phyloP scores from a whole-genome alignment of 257 asterid genomes.

The Solanum chmielewskii region DNA sequence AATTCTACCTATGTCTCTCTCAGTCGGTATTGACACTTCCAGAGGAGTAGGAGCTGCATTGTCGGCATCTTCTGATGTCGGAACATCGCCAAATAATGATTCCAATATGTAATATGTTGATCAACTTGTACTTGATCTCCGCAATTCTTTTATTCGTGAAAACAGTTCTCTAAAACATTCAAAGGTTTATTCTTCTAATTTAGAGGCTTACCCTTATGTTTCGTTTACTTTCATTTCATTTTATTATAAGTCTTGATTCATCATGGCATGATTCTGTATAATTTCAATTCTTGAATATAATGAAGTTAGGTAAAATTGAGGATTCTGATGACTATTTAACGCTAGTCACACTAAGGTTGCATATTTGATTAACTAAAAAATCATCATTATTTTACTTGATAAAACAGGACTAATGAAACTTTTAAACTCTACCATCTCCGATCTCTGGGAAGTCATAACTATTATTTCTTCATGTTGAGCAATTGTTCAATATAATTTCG shows the following conservation, averaged over 20 bases:
- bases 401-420: background rate
- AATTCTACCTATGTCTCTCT: conserved; percentile 19
- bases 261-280: too few relatives aligned
- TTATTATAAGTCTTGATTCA: background rate
- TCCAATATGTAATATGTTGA: conserved; percentile 51
- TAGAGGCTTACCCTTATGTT: background rate
- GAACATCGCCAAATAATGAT: conserved; percentile 25
- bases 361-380: too few relatives aligned
- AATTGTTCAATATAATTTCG: background rate
- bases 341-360: too few relatives aligned
- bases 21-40: conserved; percentile 19
- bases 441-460: background rate
- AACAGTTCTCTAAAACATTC: conserved; percentile 8
- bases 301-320: background rate
- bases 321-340: background rate
- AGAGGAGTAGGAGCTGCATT: background rate
- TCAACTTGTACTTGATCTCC: conserved; percentile 8
- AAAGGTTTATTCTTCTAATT: background rate
- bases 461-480: background rate
- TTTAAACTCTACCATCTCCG: background rate
- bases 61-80: conserved; percentile 3
- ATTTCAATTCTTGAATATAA: too few relatives aligned
- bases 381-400: background rate
- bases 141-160: background rate
- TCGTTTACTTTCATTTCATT: background rate